Evolutionary conservation across 169 alveolate genomes (phyloP), one percentile per base, ranked within the genome.

Genomic region (Eimeria zaria): DNA sequence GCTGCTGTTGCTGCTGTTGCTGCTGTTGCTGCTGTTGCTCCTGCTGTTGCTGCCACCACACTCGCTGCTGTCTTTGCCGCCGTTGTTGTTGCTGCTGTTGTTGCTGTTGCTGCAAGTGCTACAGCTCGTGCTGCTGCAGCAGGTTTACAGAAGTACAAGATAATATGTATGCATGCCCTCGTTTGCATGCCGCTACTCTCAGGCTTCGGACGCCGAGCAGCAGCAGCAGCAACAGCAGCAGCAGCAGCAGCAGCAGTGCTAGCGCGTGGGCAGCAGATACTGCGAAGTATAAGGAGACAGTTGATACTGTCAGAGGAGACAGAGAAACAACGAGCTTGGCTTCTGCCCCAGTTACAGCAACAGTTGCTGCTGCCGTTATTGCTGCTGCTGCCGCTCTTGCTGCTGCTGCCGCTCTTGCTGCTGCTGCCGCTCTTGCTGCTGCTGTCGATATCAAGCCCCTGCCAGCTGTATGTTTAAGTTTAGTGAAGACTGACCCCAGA

Each of bases 161-260:
- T 4, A 12, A 27, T 62, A 3, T 33, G 74, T 27, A 24, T 20
- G 33, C 27, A 33, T 62, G 74, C 5, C 74, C 39, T 27, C 33
- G 74, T 62, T 24, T 62, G 41, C 74, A 20, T 62, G 69, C 89
- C 44, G 62, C 46, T 80, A 27, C 89, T 48, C 44, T 24, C 14
- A 46, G 24, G 62, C 30, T 22, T 8, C 12, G 3, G 62, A 2
- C 44, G 46, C 41, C 67, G 69, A 18, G 41, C 44, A 44, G 44
- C 39, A 36, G 69, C 60, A 41, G 89, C 89, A 80, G 46, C 67
- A 46, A 67, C 89, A 22, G 69, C 60, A 80, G 89, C 69, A 44
- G 83, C 83, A 36, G 83, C 83, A 36, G 83, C 83, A 36, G 83
- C 83, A 71, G 53, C 53, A n/a, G 46, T 44, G n/a, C 30, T 22